Evolutionary conservation across 768 basidiomycete species (phyloP), one percentile per base, ranked within the genome.

Genomic region (Psilocybe cyanescens): DNA sequence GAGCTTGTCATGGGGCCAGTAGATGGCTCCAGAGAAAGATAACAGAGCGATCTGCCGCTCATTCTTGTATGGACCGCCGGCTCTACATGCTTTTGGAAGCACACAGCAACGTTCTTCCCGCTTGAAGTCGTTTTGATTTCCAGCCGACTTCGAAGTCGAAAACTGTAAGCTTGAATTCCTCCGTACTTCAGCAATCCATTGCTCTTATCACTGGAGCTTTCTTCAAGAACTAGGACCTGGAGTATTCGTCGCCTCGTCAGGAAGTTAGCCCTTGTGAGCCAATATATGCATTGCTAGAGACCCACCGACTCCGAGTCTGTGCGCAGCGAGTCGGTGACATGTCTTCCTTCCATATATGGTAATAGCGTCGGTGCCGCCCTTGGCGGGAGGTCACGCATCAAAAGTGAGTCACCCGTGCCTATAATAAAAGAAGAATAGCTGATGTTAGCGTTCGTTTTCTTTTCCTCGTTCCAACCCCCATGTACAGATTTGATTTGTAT

Each of bases 291-390:
- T 24, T 24, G 24, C 24, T 24, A 24, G 24, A 24, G 24, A 24
- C 24, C 24, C 24, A 24, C 24, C 24, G 24, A 24, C 24, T 24
- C 24, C 24, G 24, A 24, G 24, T 24, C 24, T 24, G 24, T 24
- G 33, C 33, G 11, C 14, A 44, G 14, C 41, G 41, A n/a, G 41
- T 12, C 41, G 8, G 33, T 6, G 46, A 35, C 9, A 24, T 37
- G n/a, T 16, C 35, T n/a, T 28, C 24, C 33, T 44, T 59, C 60
- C 64, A 62, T 56, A 61, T 53, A 57, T 61, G 53, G 64, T 31
- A 37, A 53, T 52, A 41, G 41, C 29, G 44, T 59, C 53, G 55
- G 64, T 59, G 46, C 60, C 61, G 58, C 60, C 58, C 19, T 44
- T 35, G 33, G 50, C 31, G 51, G 53, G 19, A 14, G 33, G 45